Conservation (phyloP, 495 filamentous ascomycete genomes). For the Penicillium ochrochloron region DNA sequence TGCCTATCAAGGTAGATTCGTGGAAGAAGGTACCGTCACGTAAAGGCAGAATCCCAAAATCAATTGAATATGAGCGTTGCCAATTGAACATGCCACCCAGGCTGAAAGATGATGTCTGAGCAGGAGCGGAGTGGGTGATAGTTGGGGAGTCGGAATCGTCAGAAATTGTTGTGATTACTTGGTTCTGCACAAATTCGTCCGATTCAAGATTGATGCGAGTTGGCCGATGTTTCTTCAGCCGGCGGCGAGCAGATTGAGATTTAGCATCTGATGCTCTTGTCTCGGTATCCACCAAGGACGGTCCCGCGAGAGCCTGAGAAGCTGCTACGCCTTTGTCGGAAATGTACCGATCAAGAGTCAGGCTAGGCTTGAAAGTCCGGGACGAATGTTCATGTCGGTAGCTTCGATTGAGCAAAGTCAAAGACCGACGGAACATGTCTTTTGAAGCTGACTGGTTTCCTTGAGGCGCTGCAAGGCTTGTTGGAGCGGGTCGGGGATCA, state of each 20-base stretch:
- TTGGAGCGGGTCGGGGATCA: slow-evolving; percentile 43
- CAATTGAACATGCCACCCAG: slow-evolving; percentile 54
- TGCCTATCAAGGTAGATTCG: slow-evolving; percentile 74
- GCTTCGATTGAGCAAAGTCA: slow-evolving; percentile 34
- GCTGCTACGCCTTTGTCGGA: slow-evolving; percentile 21
- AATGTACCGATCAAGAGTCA: slow-evolving; percentile 48
- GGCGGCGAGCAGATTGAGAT: slow-evolving; percentile 20
- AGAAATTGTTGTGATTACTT: slow-evolving; percentile 20
- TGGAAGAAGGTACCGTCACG: slow-evolving; percentile 74
- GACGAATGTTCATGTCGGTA: slow-evolving; percentile 27
- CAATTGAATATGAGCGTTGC: slow-evolving; percentile 64
- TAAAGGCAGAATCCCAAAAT: slow-evolving; percentile 75
- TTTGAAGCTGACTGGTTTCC: slow-evolving; percentile 22
- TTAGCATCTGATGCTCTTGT: slow-evolving; percentile 4
- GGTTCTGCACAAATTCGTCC: slow-evolving; percentile 32
- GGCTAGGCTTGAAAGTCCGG: slow-evolving; percentile 24
- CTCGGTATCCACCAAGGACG: neutral
- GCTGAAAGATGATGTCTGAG: slow-evolving; percentile 15
- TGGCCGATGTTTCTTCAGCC: slow-evolving; percentile 56
- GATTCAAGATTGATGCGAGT: slow-evolving; percentile 51
- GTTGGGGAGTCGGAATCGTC: slow-evolving; percentile 20
- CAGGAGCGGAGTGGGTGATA: slow-evolving; percentile 3
- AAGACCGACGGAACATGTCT: slow-evolving; percentile 35
- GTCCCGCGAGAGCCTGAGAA: neutral
- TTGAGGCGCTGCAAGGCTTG: slow-evolving; percentile 36